phyloP scores from a whole-genome alignment of 1,284 basidiomycete genomes.

The Mycena citricolor region DNA sequence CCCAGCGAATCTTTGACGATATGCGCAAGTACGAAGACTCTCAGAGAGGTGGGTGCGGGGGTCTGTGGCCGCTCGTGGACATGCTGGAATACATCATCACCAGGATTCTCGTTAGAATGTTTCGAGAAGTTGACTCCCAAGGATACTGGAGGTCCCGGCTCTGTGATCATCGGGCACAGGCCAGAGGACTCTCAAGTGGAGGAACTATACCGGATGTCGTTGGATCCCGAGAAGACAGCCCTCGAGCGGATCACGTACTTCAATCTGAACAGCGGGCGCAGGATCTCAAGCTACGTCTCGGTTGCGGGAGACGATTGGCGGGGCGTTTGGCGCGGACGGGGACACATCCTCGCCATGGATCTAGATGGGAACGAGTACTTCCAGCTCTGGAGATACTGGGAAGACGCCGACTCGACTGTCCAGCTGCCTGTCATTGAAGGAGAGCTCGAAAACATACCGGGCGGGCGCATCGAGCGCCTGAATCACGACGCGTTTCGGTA shows the following conservation, averaged over 20 bases:
- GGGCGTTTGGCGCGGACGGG: slow-evolving; percentile 20
- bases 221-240: slow-evolving; percentile 3
- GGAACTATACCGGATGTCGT: slow-evolving; percentile 16
- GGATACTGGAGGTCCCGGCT: background rate
- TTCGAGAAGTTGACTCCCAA: slow-evolving; percentile 10
- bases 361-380: slow-evolving; percentile 20
- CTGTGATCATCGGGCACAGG: slow-evolving; percentile 17
- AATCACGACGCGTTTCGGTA: slow-evolving; percentile 19
- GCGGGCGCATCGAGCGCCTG: slow-evolving; percentile 19
- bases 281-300: slow-evolving; percentile 8
- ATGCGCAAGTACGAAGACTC: slow-evolving; percentile 20
- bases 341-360: slow-evolving; percentile 19
- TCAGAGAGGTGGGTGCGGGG: slow-evolving; percentile 15
- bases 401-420: slow-evolving; percentile 8
- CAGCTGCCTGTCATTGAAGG: slow-evolving; percentile 12
- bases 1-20: slow-evolving; percentile 18
- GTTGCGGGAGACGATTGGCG: slow-evolving; percentile 21
- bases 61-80: too few species aligned
- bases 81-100: too few species aligned
- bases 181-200: slow-evolving; percentile 19
- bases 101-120: slow-evolving; percentile 11
- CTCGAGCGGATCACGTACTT: slow-evolving; percentile 18
- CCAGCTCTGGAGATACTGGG: slow-evolving; percentile 24
- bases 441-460: slow-evolving; percentile 20
- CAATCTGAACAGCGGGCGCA: slow-evolving; percentile 14